Base-by-base conservation (phyloP, 2,329 filamentous ascomycete genomes). In the Pseudogymnoascus sp. region DNA sequence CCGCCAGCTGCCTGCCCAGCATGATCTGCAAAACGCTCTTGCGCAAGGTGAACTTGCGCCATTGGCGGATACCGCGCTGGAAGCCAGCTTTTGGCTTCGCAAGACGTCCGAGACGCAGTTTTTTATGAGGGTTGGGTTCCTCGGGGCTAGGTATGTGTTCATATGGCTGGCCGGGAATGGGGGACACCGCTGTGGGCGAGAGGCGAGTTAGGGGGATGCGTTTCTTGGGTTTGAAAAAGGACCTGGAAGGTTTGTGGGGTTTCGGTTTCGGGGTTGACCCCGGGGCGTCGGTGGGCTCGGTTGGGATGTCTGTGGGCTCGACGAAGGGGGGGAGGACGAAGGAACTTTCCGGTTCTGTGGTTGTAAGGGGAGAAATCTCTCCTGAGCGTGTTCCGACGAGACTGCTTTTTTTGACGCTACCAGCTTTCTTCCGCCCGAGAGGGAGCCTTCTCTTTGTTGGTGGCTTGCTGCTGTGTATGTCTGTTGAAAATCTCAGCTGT, bases 1-100 rank as follows among this genome's bases (percentile, higher is more conserved):
- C 64, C 19, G 69, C 65, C 33, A 71, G 64, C 22, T 69, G 64
- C 55, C 70, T 66, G 6, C 70, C 70, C 7, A 71, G 22, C 6
- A 70, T 42, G 1, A 71, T 14, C 3, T 45, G 38, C n/a, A 71
- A 64, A 8, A 71, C 60, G 12, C 62, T 58, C 30, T 64, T 69
- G 28, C 62, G 63, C 23, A 71, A 55, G 3, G 68, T 8, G 45
- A 65, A 11, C 5, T 60, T 45, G 35, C 68, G 60, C 36, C 58
- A 60, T 33, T 62, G 64, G 14, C 68, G 64, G 9, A 55, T 12
- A 55, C n/a, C 25, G n/a, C 49, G 49, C 11, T 55, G 49, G 9
- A 12, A 4, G 5, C n/a, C n/a, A n/a, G n/a, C 28, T n/a, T 55
- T 55, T 2, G 30, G 25, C 49, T 33, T 55, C n/a, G 30, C n/a